phyloP scores from a whole-genome alignment of 106 monocot genomes.

The Xerophyta viscosa region DNA sequence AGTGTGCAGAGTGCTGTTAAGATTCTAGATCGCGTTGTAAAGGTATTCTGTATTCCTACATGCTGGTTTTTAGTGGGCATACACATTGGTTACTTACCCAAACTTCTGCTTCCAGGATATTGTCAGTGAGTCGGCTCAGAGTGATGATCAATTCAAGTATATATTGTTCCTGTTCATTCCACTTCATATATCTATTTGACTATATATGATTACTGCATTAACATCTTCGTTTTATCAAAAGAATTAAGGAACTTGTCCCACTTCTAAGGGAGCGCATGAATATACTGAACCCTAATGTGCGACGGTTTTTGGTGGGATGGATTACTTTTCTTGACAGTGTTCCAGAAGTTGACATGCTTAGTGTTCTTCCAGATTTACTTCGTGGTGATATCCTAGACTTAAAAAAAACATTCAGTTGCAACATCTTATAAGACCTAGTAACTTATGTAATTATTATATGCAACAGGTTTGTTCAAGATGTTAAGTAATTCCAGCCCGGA shows the following conservation, averaged over 20 bases:
- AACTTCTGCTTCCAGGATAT: slow-evolving; percentile 61
- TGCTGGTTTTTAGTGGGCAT: not conserved
- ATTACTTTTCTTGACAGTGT: slow-evolving; percentile 96
- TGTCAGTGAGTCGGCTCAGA: slow-evolving; percentile 86
- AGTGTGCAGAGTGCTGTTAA: slow-evolving; percentile 99
- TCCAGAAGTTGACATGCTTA: slow-evolving; percentile 99
- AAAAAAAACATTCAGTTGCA: not conserved
- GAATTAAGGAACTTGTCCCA: slow-evolving; percentile 99
- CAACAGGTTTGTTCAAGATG: slow-evolving; percentile 96
- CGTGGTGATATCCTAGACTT: slow-evolving; percentile 51
- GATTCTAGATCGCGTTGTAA: slow-evolving; percentile 89
- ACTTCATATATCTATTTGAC: slow-evolving; percentile 6
- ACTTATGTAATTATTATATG: not conserved
- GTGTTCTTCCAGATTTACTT: slow-evolving; percentile 99
- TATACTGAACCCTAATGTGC: slow-evolving; percentile 87
- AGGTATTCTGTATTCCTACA: slow-evolving; percentile 45
- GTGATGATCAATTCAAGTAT: slow-evolving; percentile 99
- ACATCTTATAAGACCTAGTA: not conserved
- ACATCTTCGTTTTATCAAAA: slow-evolving; percentile 23
- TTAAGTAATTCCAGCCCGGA: slow-evolving; percentile 96
- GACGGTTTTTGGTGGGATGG: slow-evolving; percentile 99
- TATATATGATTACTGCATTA: slow-evolving; percentile 1
- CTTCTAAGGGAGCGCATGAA: slow-evolving; percentile 97
- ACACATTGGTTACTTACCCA: slow-evolving; percentile 3
- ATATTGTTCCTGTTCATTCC: slow-evolving; percentile 1